Percentiles rank a stretch among this genome's conserved stretches.
Conservation (phyloP, 139 green algal species). For the Auxenochlorella pyrenoidosa region DNA sequence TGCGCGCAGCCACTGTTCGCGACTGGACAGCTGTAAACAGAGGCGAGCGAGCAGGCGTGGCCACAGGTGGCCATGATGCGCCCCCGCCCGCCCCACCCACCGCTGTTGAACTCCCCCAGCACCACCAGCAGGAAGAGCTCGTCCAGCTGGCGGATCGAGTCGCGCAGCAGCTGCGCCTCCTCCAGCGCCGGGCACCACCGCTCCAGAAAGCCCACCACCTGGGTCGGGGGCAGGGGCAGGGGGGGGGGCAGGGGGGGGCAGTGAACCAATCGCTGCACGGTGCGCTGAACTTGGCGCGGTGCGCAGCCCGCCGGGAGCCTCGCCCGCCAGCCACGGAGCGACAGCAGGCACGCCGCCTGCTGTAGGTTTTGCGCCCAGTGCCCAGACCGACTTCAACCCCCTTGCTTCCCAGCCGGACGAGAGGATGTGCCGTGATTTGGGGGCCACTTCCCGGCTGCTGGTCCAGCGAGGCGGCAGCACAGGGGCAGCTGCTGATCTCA, state of each 20-base stretch:
- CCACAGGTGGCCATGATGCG: no score
- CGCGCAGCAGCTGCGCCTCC: slow-evolving; percentile 64
- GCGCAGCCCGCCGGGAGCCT: neutral
- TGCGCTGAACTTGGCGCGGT: neutral
- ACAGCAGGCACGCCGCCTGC: no score
- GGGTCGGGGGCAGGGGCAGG: neutral
- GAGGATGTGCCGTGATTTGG: no score
- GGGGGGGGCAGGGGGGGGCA: neutral
- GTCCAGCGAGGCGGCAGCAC: neutral
- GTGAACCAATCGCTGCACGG: neutral
- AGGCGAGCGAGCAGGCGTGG: no score
- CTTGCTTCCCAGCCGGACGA: neutral
- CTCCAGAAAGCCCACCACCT: slow-evolving; percentile 46
- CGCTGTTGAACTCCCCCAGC: slow-evolving; percentile 97
- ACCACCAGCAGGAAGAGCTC: slow-evolving; percentile 96
- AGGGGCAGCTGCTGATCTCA: neutral
- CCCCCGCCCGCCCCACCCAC: neutral
- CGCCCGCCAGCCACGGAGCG: no score
- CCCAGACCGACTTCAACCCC: no score
- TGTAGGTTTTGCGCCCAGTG: no score
- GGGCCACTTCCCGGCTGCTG: neutral
- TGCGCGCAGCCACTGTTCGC: neutral
- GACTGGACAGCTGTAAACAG: no score
- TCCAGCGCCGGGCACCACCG: slow-evolving; percentile 52
- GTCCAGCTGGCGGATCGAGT: slow-evolving; percentile 83